Percentiles rank a stretch among this genome's conserved stretches.
phyloP scores from a whole-genome alignment of 441 rosid genomes.

The Erodium texanum region DNA sequence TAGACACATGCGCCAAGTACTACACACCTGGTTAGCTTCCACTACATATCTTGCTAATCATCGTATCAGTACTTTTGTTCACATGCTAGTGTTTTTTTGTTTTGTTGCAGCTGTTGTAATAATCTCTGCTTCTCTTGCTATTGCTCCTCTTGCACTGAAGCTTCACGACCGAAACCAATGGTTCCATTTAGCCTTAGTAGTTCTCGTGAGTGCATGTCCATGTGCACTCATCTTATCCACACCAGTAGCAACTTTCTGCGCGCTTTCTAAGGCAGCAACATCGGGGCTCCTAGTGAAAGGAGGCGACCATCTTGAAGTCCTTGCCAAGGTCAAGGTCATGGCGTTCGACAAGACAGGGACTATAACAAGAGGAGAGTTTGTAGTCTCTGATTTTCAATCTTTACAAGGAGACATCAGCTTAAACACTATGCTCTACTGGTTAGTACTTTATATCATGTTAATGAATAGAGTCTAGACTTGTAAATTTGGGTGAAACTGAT shows the following conservation, averaged over 20 bases:
- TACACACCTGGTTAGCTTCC: conserved; percentile 66
- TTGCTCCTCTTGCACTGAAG: conserved; percentile 43
- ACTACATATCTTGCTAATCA: background rate
- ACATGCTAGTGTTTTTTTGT: background rate
- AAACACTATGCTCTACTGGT: conserved; percentile 58
- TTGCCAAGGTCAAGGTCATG: conserved; percentile 54
- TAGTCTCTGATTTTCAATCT: conserved; percentile 46
- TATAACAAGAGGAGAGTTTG: conserved; percentile 76
- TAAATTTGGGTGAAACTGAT: background rate
- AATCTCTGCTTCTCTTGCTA: conserved; percentile 39
- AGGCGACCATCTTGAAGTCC: conserved; percentile 61
- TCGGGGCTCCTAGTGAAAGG: conserved; percentile 80
- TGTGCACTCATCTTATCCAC: conserved; percentile 86
- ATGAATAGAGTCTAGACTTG: no score
- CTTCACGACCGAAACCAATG: conserved; percentile 37
- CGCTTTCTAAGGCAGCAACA: conserved; percentile 74
- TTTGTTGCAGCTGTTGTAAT: conserved; percentile 46
- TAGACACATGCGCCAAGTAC: conserved; percentile 61
- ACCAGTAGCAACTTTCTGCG: conserved; percentile 87
- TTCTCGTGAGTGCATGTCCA: conserved; percentile 85
- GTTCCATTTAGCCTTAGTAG: conserved; percentile 72
- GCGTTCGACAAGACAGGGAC: conserved; percentile 96
- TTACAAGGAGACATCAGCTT: conserved; percentile 33
- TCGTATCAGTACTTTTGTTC: no score
- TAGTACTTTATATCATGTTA: background rate